phyloP scores from a whole-genome alignment of 768 basidiomycete species.

The Pulveroboletus sp. region DNA sequence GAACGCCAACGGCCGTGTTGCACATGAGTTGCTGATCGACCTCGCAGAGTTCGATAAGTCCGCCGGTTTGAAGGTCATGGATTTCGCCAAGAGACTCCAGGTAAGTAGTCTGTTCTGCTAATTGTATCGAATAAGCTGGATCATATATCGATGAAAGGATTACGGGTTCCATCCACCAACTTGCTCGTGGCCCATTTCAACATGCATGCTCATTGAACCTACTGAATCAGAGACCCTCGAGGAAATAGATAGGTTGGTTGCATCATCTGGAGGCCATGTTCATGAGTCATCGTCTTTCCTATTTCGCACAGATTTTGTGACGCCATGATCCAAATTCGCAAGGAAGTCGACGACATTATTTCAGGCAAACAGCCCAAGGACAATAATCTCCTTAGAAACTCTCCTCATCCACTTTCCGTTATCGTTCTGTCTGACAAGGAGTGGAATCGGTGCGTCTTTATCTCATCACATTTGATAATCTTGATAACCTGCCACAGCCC shows the following conservation, averaged over 20 bases:
- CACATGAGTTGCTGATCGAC: constrained; percentile 94
- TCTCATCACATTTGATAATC: background rate
- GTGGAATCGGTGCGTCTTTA: constrained; percentile 71
- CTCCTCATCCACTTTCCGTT: constrained; percentile 83
- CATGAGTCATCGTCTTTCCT: background rate
- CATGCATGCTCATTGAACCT: constrained; percentile 96
- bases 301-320: constrained; percentile 75
- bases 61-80: constrained; percentile 87
- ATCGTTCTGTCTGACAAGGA: constrained; percentile 67
- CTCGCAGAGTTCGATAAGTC: constrained; percentile 90
- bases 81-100: constrained; percentile 96
- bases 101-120: constrained; percentile 32
- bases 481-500: constrained; percentile 46
- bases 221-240: constrained; percentile 94
- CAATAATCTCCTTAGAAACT: constrained; percentile 90
- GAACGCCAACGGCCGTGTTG: constrained; percentile 88
- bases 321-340: constrained; percentile 94
- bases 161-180: constrained; percentile 97
- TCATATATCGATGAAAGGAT: constrained; percentile 43
- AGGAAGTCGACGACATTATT: constrained; percentile 85
- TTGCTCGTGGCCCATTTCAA: constrained; percentile 96
- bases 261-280: background rate
- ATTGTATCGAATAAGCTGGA: background rate
- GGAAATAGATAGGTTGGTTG: constrained; percentile 75
- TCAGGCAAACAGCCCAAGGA: constrained; percentile 84